phyloP scores from a whole-genome alignment of 208 protist species.

The Trypanosoma melophagium region DNA sequence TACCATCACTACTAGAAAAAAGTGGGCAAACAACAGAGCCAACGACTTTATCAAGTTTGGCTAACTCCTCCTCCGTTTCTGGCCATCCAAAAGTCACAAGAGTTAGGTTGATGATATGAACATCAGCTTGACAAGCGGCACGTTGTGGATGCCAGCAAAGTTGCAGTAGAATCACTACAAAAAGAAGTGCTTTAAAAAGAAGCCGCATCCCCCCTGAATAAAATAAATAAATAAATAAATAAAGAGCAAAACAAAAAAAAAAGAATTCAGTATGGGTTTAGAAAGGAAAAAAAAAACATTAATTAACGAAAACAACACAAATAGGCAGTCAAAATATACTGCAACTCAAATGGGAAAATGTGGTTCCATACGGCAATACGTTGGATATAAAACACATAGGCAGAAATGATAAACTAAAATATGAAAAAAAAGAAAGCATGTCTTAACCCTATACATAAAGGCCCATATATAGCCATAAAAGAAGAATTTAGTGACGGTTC shows the following conservation, averaged over 20 bases:
- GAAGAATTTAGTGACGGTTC: background rate
- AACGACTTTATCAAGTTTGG: conserved; percentile 15
- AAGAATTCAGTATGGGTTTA: too few relatives aligned
- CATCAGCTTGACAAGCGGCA: conserved; percentile 8
- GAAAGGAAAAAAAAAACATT: conserved; percentile 8
- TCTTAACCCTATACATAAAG: conserved; percentile 13
- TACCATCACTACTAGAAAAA: background rate
- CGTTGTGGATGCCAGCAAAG: background rate
- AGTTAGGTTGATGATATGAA: conserved; percentile 22
- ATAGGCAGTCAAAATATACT: background rate
- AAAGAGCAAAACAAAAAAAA: too few relatives aligned
- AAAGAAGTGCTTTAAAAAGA: background rate
- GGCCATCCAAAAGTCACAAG: conserved; percentile 42
- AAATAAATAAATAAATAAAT: too few relatives aligned
- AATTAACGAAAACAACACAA: background rate
- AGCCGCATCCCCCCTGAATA: too few relatives aligned
- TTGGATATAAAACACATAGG: too few relatives aligned
- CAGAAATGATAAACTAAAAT: background rate
- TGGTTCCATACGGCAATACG: too few relatives aligned
- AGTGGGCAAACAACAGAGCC: conserved; percentile 34
- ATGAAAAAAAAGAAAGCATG: conserved; percentile 17
- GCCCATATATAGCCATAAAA: conserved; percentile 3
- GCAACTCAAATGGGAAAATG: background rate
- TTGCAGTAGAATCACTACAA: background rate
- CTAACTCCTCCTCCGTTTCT: conserved; percentile 15